Evolutionary conservation across 2,329 filamentous ascomycete species (phyloP).

Genomic region (Calonectria pseudoturangicola): DNA sequence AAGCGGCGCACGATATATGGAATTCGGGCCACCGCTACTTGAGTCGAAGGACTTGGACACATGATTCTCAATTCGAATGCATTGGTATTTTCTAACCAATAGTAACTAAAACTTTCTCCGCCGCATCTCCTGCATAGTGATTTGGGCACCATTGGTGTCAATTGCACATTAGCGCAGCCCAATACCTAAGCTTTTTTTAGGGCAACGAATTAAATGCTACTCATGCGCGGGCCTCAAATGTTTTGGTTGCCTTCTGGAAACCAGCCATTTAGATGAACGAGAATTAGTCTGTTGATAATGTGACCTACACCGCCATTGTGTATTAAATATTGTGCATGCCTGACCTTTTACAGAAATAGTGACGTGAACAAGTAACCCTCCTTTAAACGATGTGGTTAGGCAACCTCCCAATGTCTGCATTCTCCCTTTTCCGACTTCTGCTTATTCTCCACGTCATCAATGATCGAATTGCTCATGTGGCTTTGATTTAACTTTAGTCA

Average conservation of each 20-base stretch:
- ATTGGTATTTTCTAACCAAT: neutral
- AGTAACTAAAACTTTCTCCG: neutral
- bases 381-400: neutral
- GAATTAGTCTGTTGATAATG: neutral
- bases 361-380: neutral
- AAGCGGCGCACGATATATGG: neutral
- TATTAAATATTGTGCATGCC: no score
- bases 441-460: neutral
- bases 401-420: neutral
- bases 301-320: neutral
- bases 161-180: neutral
- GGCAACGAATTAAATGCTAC: neutral
- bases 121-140: neutral
- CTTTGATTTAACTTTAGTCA: slow-evolving; percentile 20
- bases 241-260: neutral
- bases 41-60: neutral
- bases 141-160: slow-evolving; percentile 1
- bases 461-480: neutral
- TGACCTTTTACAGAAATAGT: neutral
- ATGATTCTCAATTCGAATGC: neutral
- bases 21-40: neutral
- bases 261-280: neutral
- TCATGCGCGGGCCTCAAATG: slow-evolving; percentile 10
- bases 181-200: neutral
- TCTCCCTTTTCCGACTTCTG: neutral